These are phyloP conservation scores for Vicia faba DNA, from an alignment of 306 rosid genomes.

Conservation along the genomic window DNA sequence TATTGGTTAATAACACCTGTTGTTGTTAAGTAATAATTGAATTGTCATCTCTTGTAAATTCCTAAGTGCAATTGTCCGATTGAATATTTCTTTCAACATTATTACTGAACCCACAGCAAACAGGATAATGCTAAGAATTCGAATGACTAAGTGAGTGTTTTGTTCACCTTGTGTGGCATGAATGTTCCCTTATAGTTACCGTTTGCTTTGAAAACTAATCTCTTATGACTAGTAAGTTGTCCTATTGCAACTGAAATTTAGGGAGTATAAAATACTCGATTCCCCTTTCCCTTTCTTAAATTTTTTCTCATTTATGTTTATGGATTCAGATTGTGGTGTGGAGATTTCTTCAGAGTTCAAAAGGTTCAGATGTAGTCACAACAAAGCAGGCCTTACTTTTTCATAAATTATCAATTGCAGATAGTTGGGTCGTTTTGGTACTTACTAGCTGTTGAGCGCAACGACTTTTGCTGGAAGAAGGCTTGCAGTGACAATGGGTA, in stretches of 20 bases:
- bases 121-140: no score
- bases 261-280: slow-evolving; percentile 15
- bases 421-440: slow-evolving; percentile 98
- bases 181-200: no score
- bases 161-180: no score
- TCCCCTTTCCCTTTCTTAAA: slow-evolving; percentile 6
- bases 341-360: slow-evolving; percentile 84
- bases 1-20: no score
- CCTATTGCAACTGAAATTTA: slow-evolving; percentile 33
- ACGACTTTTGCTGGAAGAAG: slow-evolving; percentile 89
- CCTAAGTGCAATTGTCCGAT: no score
- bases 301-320: slow-evolving; percentile 18
- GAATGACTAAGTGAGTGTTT: no score
- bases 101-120: no score
- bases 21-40: no score
- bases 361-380: slow-evolving; percentile 76
- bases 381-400: slow-evolving; percentile 87
- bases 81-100: no score
- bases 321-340: slow-evolving; percentile 82
- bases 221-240: slow-evolving; percentile 13
- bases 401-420: slow-evolving; percentile 54
- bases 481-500: slow-evolving; percentile 46
- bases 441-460: slow-evolving; percentile 86
- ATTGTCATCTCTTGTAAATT: no score
- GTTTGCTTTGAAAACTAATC: neutral